phyloP scores from a whole-genome alignment of 306 rosid genomes.

The Ceratonia siliqua region DNA sequence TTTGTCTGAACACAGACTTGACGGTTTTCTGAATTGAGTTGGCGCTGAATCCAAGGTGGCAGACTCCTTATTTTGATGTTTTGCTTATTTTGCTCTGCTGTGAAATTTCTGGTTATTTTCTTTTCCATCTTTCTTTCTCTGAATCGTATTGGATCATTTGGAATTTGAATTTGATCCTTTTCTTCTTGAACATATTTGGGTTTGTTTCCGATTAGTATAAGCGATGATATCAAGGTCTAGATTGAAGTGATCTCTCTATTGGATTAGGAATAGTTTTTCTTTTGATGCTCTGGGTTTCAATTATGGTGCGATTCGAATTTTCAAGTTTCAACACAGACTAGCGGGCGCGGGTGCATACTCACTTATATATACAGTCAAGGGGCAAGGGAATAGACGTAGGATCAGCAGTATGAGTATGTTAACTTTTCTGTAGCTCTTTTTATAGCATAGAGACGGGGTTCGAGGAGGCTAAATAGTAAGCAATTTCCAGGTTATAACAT shows the following conservation, averaged over 20 bases:
- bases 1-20: neutral
- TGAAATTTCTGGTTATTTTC: neutral
- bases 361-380: neutral
- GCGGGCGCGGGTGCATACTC: neutral
- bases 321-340: neutral
- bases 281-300: neutral
- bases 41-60: conserved; percentile 39
- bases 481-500: neutral
- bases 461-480: neutral
- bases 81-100: neutral
- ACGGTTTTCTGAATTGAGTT: conserved; percentile 32
- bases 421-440: neutral
- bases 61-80: neutral
- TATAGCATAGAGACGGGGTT: neutral
- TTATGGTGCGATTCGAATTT: neutral
- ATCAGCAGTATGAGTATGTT: neutral
- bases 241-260: neutral
- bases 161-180: conserved; percentile 21
- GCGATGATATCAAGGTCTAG: conserved; percentile 4
- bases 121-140: neutral
- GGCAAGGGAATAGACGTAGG: neutral
- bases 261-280: neutral
- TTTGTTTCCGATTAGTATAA: neutral
- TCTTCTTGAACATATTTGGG: neutral
- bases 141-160: conserved; percentile 37